phyloP scores from a whole-genome alignment of 164 flowering plant species.

The Cinnamomum chago region DNA sequence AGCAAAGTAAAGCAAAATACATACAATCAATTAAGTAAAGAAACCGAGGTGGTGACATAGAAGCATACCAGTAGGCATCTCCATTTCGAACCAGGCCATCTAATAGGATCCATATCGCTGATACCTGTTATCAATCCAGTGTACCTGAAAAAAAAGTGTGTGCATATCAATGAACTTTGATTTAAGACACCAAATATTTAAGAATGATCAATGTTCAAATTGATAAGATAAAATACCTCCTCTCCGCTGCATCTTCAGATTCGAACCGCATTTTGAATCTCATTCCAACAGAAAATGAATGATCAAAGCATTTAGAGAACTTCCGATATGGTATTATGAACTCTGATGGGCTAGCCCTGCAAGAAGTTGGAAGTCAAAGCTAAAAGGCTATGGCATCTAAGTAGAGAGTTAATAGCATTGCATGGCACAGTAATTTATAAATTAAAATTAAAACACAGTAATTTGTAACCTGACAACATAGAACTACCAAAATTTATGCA shows the following conservation, averaged over 20 bases:
- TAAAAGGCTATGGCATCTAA: background rate
- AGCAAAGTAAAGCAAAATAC: background rate
- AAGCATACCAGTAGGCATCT: conserved; percentile 69
- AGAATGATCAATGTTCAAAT: background rate
- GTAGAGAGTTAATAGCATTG: background rate
- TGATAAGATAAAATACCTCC: conserved; percentile 46
- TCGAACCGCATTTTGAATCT: conserved; percentile 80
- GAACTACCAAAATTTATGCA: too few relatives aligned
- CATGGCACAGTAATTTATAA: background rate
- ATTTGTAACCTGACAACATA: too few relatives aligned
- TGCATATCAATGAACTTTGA: background rate
- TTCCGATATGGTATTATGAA: conserved; percentile 63
- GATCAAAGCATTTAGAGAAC: conserved; percentile 55
- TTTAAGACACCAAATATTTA: background rate
- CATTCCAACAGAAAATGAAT: conserved; percentile 53
- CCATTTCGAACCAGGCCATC: conserved; percentile 94
- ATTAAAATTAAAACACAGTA: background rate
- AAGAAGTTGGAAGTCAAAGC: conserved; percentile 16
- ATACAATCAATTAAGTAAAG: too few relatives aligned
- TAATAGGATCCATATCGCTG: conserved; percentile 68
- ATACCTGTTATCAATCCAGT: conserved; percentile 73
- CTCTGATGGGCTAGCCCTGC: conserved; percentile 71
- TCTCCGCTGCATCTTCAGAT: conserved; percentile 80
- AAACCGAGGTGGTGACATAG: background rate
- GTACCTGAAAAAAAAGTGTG: conserved; percentile 35